Percentiles rank a stretch among this genome's conserved stretches.
phyloP scores from a whole-genome alignment of 1,139 yeast genomes.

The Hyphopichia burtonii region DNA sequence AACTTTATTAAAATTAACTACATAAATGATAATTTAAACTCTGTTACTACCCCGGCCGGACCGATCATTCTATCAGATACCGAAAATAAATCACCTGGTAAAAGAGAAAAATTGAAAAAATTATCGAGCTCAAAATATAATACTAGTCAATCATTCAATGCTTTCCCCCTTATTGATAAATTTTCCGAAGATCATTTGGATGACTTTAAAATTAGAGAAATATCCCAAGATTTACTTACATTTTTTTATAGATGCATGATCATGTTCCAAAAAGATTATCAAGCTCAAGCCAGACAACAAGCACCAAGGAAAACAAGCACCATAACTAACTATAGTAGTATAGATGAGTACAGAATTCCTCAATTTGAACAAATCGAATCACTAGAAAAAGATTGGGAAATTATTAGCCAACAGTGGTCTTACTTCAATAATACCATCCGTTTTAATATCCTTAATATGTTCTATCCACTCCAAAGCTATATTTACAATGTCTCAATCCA shows the following conservation, averaged over 20 bases:
- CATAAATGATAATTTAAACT: conserved; percentile 6
- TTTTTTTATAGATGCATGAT: conserved; percentile 26
- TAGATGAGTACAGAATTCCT: conserved; percentile 4
- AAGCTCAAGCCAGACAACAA: not conserved
- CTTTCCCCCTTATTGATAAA: conserved; percentile 7
- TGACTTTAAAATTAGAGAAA: conserved; percentile 31
- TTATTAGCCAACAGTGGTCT: conserved; percentile 25
- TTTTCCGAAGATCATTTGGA: conserved; percentile 18
- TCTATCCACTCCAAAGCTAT: conserved; percentile 28
- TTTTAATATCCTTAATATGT: conserved; percentile 26
- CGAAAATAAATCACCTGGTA: conserved; percentile 6
- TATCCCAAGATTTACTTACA: conserved; percentile 26
- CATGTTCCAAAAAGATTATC: conserved; percentile 23
- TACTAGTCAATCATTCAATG: conserved; percentile 5
- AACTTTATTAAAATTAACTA: conserved; percentile 26
- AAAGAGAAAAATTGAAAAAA: conserved; percentile 3
- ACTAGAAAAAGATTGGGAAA: conserved; percentile 18
- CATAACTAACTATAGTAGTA: not conserved
- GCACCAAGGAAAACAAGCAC: not conserved
- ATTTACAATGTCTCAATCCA: conserved; percentile 17
- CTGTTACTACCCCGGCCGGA: not conserved
- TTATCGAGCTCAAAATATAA: conserved; percentile 2
- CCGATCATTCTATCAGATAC: not conserved
- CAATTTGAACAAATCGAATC: not conserved
- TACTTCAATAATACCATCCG: conserved; percentile 34